Base-by-base conservation (phyloP, 768 basidiomycete genomes). In the Collybia sordida region DNA sequence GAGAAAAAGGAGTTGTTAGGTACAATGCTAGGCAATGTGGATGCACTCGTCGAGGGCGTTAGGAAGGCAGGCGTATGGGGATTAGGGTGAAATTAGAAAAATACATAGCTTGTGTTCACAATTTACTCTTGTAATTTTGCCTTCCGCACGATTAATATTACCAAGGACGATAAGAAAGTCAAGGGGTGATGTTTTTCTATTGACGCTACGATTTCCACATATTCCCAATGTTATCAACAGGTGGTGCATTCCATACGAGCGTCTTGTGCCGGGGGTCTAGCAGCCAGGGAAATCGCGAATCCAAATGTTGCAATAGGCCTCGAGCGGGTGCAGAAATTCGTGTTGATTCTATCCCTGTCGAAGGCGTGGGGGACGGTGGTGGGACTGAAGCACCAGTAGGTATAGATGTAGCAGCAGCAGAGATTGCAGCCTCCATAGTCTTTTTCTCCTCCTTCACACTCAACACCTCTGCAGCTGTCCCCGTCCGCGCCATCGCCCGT, bases 51-150 rank as follows among this genome's bases (percentile, higher is more conserved):
- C 4, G 90, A 92, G 54, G 86, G 92, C 0, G 88, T 96, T 27
- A 75, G 86, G 53, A 88, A 85, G 66, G 90, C 90, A 0, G 91
- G 92, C 0, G 83, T 94, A 48, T 95, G 90, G 90, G 91, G 93
- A 5, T 64, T 92, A 49, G 82, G 67, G 24, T 71, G 58, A 28
- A 21, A 7, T 31, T 31, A 11, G 31, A 31, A 31, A 31, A 31
- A 3, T 31, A 31, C 31, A 31, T 31, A 31, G 31, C 31, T 31
- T 31, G 31, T 31, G 14, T 31, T 14, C 31, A 31, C 14, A 11
- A 12, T 11, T 14, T 31, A 31, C 3, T 31, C 9, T 31, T 31
- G 11, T 31, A 31, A 4, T 12, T 7, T 11, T 12, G 31, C 14
- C 11, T 31, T 31, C 4, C 9, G 11, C 9, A 31, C 5, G 31